phyloP scores from a whole-genome alignment of 768 basidiomycete genomes.

The Collybia nuda region DNA sequence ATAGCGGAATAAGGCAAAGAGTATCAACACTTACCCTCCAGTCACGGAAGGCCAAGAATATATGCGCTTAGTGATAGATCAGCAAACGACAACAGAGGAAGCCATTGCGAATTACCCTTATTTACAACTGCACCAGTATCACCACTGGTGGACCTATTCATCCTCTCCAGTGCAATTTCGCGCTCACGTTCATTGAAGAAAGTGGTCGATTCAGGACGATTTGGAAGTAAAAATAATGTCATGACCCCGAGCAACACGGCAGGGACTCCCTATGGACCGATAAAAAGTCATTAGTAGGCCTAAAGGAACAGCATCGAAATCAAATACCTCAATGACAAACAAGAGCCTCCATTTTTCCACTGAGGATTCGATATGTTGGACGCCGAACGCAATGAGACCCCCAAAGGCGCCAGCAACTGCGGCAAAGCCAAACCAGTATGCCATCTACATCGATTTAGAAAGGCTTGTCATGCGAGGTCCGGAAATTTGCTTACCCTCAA shows the following conservation, averaged over 20 bases:
- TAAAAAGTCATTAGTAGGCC: background rate
- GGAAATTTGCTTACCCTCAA: conserved; percentile 43
- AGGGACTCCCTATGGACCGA: conserved; percentile 54
- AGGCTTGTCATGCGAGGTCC: background rate
- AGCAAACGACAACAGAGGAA: background rate
- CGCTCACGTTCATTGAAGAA: conserved; percentile 56
- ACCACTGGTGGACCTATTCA: conserved; percentile 64
- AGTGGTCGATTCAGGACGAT: conserved; percentile 68
- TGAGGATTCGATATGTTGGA: conserved; percentile 56
- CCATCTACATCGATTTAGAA: conserved; percentile 41
- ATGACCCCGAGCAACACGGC: conserved; percentile 62
- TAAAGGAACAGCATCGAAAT: no score
- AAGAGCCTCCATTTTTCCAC: conserved; percentile 60
- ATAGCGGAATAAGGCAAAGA: background rate
- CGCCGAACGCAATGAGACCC: conserved; percentile 79
- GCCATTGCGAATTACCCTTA: conserved; percentile 40
- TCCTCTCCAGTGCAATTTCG: conserved; percentile 62
- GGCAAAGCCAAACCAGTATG: conserved; percentile 84
- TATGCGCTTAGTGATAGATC: conserved; percentile 45
- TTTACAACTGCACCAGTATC: conserved; percentile 67
- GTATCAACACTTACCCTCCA: conserved; percentile 55
- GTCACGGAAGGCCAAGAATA: conserved; percentile 62
- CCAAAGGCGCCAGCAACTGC: conserved; percentile 85
- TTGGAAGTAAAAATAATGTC: conserved; percentile 56
- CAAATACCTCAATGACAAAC: conserved; percentile 68